phyloP scores from a whole-genome alignment of 2,329 filamentous ascomycete species.

The Phaeosphaeriaceae sp. region DNA sequence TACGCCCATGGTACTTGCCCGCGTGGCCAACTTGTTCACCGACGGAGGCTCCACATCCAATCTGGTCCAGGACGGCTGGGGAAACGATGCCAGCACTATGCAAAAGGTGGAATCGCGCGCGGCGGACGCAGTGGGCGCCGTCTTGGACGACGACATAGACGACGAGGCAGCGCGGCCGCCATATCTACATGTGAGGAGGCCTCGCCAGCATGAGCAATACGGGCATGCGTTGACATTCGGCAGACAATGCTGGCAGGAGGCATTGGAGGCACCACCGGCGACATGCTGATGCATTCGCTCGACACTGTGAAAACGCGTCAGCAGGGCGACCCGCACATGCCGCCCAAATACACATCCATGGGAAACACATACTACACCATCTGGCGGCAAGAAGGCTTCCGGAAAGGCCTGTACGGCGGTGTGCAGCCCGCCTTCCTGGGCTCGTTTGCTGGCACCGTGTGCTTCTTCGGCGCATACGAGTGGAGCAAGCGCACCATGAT shows the following conservation, averaged over 20 bases:
- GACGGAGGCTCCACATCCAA: conserved; percentile 40
- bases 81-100: conserved; percentile 28
- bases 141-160: conserved; percentile 41
- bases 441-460: conserved; percentile 89
- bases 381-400: conserved; percentile 86
- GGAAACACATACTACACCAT: conserved; percentile 92
- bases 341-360: conserved; percentile 90
- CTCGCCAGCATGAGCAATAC: conserved; percentile 4
- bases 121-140: conserved; percentile 24
- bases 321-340: conserved; percentile 92
- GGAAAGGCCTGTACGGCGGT: conserved; percentile 89
- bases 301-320: conserved; percentile 99
- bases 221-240: conserved; percentile 30
- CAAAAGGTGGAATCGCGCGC: conserved; percentile 28
- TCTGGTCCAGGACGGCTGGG: conserved; percentile 48
- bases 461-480: conserved; percentile 97
- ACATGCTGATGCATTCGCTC: conserved; percentile 98
- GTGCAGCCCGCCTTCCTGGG: conserved; percentile 89
- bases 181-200: conserved; percentile 54
- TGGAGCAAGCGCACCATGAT: conserved; percentile 90
- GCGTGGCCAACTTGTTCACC: conserved; percentile 56
- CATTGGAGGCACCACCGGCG: conserved; percentile 88
- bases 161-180: conserved; percentile 55
- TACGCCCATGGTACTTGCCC: conserved; percentile 58
- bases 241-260: conserved; percentile 96